Evolutionary conservation across 495 filamentous ascomycete genomes (phyloP), one percentile per base, ranked within the genome.

Genomic region (Aspergillus sclerotioniger): DNA sequence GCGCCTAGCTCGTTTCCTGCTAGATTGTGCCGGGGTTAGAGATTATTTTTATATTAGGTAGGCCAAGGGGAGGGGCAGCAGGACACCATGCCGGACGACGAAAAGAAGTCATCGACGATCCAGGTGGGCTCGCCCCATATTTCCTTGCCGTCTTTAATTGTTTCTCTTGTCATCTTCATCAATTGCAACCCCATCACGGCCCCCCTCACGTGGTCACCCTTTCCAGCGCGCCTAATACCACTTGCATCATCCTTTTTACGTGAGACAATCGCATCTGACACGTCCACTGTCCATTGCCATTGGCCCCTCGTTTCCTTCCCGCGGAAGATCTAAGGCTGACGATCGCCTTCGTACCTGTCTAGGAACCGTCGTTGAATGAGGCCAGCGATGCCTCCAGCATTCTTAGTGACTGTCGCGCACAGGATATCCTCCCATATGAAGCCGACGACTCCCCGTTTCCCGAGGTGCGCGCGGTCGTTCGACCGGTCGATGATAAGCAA

Each of bases 371-470:
- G 12, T 50, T 28, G 31, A 31, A 50, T 25, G 28, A 28, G 29
- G 46, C 32, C 8, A 33, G 49, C 33, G 60, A 60, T 35, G 63
- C 67, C 1, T 53, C 58, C 39, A 54, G 51, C 29, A 52, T 76
- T 32, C 64, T 78, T n/a, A 64, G 63, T 43, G 75, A 78, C 57
- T 57, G 63, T 28, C 71, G 76, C 63, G 74, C 71, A 10, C 63
- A 71, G 29, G 54, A 68, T 48, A 70, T 71, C 45, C 66, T 78
- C 13, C 68, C 74, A 8, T 76, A 73, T 50, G 74, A 77, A 37
- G 76, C 82, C 50, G 83, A 89, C 47, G 80, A 90, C 61, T 89
- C 86, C 47, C 87, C 87, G 15, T 90, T 89, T 58, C 85, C 86
- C 29, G 85, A 91, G 69, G 89, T 72, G 25, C 75, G 69, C 31